Evolutionary conservation across 2,329 filamentous ascomycete genomes (phyloP).

Genomic region (Diaporthe batatas): DNA sequence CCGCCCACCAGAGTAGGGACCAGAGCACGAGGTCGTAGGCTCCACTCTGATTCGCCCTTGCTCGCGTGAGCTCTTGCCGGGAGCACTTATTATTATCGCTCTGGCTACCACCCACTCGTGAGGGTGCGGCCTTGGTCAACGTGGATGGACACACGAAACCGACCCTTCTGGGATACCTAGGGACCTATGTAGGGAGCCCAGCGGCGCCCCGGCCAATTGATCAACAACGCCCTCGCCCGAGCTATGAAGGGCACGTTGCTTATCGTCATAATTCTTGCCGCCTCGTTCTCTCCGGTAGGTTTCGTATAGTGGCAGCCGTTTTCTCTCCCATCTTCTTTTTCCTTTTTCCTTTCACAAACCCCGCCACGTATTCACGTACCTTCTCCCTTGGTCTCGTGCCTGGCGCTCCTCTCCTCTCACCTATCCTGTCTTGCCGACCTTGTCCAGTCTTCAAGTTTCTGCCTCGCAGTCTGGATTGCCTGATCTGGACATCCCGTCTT

Average conservation of each 20-base stretch:
- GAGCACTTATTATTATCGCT: constrained; percentile 1
- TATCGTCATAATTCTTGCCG: constrained; percentile 8
- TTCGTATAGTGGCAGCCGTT: neutral
- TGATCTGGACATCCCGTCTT: constrained; percentile 9
- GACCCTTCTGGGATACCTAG: neutral
- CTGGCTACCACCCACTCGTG: neutral
- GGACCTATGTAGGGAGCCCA: neutral
- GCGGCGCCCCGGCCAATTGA: constrained; percentile 15
- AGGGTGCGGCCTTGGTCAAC: constrained; percentile 9
- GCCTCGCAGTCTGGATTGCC: constrained; percentile 10
- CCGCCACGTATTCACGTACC: neutral
- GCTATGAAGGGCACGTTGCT: constrained; percentile 19
- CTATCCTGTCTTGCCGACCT: neutral
- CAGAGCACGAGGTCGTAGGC: constrained; percentile 38
- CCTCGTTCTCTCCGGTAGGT: constrained; percentile 4
- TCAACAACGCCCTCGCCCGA: constrained; percentile 12
- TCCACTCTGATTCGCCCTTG: constrained; percentile 38
- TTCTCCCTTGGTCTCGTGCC: neutral
- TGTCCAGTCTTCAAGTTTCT: neutral
- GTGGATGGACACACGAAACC: neutral
- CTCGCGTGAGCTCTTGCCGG: constrained; percentile 41
- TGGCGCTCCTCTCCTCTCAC: neutral
- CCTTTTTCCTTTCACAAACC: neutral
- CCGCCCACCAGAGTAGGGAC: constrained; percentile 7
- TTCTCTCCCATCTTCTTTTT: neutral